Base-by-base conservation (phyloP, 1,284 basidiomycete genomes). In the Vanrija pseudolonga region DNA sequence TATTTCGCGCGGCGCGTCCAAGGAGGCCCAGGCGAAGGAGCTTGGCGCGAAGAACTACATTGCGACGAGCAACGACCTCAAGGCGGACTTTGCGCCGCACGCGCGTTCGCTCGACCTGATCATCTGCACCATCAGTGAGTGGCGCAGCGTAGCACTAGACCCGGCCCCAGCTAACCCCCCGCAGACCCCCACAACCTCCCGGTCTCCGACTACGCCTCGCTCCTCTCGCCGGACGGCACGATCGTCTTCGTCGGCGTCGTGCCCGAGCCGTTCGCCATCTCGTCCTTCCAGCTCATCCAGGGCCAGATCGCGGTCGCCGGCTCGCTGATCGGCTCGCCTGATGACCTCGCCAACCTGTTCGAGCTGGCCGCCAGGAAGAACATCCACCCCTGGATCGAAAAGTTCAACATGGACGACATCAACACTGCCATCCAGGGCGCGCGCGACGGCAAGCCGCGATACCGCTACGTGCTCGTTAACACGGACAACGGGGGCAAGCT, bases 1-100 rank as follows among this genome's bases (percentile, higher is more conserved):
- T 9, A 84, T 82, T 69, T 77, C 74, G 6, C 80, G 80, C 67
- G 74, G 73, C 2, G 67, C 73, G 23, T 60, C 56, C 48, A 82
- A 82, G 70, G 65, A 69, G 49, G 74, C 74, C 20, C 79, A 80
- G 56, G 80, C 80, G 1, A 64, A 74, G 60, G 76, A 79, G 64
- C 73, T 81, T 64, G 80, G 80, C 17, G 80, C 76, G 1, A 53
- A 52, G 18, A 64, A 66, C 36, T 75, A 77, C 60, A 68, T 79
- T 45, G 71, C 68, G 6, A 74, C 72, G 3, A 63, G 67, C 46
- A 40, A 44, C 8, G 63, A 67, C 39, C 57, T 48, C 11, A 61
- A 62, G 15, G 57, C 64, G 6, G 71, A 65, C 51, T 50, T 68
- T 32, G 49, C 50, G 32, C 56, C 50, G 1, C 68, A 78, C 67